Percentiles rank a stretch among this genome's conserved stretches.
These are phyloP conservation scores for Gynochthodes officinalis DNA, from an alignment of 257 asterid species.

Conservation along the genomic window DNA sequence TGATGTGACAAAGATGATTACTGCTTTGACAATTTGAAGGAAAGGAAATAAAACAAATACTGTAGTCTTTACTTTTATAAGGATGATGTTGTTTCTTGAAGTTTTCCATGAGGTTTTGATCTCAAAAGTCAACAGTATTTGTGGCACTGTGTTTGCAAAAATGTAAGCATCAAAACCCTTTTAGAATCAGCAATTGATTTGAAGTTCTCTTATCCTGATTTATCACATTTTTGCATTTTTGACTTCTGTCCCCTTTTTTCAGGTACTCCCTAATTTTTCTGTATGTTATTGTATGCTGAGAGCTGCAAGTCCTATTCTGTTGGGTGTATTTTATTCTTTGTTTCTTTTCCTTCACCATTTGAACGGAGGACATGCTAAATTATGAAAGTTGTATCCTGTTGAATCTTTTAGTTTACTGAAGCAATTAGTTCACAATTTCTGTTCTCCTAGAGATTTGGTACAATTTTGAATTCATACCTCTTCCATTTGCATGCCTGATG, in stretches of 20 bases:
- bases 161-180: background rate
- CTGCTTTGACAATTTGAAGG: background rate
- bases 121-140: background rate
- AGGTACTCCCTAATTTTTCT: too few species aligned
- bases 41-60: background rate
- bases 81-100: too few species aligned
- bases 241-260: background rate
- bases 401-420: background rate
- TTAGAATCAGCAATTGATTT: background rate
- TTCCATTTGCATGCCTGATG: background rate
- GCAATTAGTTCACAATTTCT: background rate
- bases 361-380: background rate
- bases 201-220: background rate
- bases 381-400: background rate
- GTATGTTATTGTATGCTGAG: too few species aligned
- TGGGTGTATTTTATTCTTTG: background rate
- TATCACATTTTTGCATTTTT: background rate
- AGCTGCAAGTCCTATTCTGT: background rate
- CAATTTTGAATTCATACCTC: background rate
- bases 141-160: background rate
- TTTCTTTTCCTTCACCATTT: background rate
- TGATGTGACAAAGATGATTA: background rate
- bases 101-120: background rate
- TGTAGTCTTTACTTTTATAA: background rate
- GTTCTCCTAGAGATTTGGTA: background rate